phyloP scores from a whole-genome alignment of 768 basidiomycete species.

The Mycena belliarum region DNA sequence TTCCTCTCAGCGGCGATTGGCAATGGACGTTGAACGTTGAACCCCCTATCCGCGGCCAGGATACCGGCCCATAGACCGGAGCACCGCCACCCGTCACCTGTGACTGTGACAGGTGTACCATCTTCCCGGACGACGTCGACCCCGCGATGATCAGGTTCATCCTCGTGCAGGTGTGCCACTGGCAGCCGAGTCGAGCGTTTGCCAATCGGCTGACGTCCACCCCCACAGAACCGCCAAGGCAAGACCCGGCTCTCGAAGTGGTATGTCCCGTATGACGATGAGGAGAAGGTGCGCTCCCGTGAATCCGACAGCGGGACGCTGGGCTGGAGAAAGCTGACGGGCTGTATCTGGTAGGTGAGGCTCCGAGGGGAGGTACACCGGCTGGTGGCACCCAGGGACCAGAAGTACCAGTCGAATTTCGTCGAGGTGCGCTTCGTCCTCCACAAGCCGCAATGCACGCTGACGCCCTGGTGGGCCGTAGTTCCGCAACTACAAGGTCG shows the following conservation, averaged over 20 bases:
- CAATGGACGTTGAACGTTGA: too few relatives aligned
- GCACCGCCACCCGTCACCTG: too few relatives aligned
- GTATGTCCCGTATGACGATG: conserved; percentile 99
- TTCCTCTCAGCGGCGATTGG: too few relatives aligned
- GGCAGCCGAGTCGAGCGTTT: not conserved
- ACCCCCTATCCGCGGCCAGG: too few relatives aligned
- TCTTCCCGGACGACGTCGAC: too few relatives aligned
- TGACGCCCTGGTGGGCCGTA: conserved; percentile 32
- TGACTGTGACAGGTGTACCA: too few relatives aligned
- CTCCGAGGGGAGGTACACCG: conserved; percentile 96
- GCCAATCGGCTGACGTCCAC: not conserved
- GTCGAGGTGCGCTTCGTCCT: conserved; percentile 69
- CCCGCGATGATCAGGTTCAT: conserved; percentile 99
- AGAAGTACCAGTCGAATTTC: conserved; percentile 99
- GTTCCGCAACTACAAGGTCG: conserved; percentile 98
- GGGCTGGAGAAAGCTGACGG: not conserved
- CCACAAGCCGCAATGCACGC: not conserved
- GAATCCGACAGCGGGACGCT: too few relatives aligned
- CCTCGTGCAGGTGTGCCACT: conserved; percentile 77
- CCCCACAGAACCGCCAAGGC: conserved; percentile 89
- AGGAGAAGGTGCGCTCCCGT: conserved; percentile 79
- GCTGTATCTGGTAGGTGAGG: conserved; percentile 61
- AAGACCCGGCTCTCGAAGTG: conserved; percentile 97
- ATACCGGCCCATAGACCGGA: too few relatives aligned
- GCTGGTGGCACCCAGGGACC: conserved; percentile 92